phyloP scores from a whole-genome alignment of 371 early-diverging fungal species.

The Dichotomocladium elegans region DNA sequence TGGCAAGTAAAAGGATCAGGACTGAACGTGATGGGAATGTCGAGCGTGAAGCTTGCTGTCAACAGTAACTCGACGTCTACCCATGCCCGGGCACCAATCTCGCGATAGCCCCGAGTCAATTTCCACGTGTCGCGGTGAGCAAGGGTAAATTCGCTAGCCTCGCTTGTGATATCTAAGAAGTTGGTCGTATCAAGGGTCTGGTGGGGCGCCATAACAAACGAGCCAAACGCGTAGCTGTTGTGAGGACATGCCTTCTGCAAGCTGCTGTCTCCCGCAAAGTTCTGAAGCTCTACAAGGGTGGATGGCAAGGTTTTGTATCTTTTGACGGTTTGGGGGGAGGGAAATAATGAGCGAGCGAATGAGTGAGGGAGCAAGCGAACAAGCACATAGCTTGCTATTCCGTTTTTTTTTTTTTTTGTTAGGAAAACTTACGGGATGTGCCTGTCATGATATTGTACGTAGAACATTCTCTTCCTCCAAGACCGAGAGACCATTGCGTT shows the following conservation, averaged over 20 bases:
- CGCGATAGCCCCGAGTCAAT: slow-evolving; percentile 32
- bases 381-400: too few species aligned
- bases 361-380: neutral
- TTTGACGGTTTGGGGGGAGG: too few species aligned
- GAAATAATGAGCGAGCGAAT: neutral
- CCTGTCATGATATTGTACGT: slow-evolving; percentile 36
- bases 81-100: slow-evolving; percentile 39
- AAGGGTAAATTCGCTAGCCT: slow-evolving; percentile 43
- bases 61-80: slow-evolving; percentile 42
- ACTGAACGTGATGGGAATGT: slow-evolving; percentile 28
- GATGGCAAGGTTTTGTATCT: slow-evolving; percentile 27
- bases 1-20: slow-evolving; percentile 34
- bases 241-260: slow-evolving; percentile 14
- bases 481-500: slow-evolving; percentile 37
- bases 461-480: slow-evolving; percentile 33
- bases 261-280: slow-evolving; percentile 29
- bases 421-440: slow-evolving; percentile 24
- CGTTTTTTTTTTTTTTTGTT: too few species aligned
- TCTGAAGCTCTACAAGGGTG: slow-evolving; percentile 23
- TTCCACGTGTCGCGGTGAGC: slow-evolving; percentile 49
- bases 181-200: slow-evolving; percentile 16
- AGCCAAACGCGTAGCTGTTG: slow-evolving; percentile 6
- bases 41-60: slow-evolving; percentile 40
- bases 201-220: slow-evolving; percentile 9
- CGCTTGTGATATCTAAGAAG: slow-evolving; percentile 24